Conservation (phyloP, 306 rosid species). For the Ceratonia siliqua region DNA sequence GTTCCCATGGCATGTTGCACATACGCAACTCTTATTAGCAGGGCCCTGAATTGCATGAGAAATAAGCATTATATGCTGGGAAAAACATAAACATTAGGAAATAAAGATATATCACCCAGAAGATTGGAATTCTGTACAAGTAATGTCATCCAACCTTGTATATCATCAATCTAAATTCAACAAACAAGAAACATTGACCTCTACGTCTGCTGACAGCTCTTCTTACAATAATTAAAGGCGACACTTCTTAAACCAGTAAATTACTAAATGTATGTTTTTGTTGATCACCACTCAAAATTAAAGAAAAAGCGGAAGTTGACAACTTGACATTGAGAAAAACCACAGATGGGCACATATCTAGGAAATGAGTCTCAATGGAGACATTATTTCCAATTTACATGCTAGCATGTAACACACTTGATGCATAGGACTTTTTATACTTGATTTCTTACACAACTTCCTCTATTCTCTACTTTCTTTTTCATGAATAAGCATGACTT, state of each 20-base stretch:
- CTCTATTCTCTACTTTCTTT: too few species aligned
- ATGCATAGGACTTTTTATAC: background rate
- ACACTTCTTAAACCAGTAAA: constrained; percentile 2
- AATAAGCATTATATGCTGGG: constrained; percentile 12
- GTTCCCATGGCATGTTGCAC: constrained; percentile 76
- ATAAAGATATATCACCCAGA: constrained; percentile 9
- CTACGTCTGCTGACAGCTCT: background rate
- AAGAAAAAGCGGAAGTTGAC: background rate
- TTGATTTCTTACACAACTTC: too few species aligned
- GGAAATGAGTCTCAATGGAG: background rate
- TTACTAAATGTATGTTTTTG: background rate
- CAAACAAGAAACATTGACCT: background rate
- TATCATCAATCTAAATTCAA: background rate
- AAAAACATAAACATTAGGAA: constrained; percentile 3
- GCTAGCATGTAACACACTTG: background rate
- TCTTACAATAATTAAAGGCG: background rate
- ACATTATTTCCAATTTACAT: background rate
- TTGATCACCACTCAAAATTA: background rate
- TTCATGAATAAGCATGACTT: too few species aligned
- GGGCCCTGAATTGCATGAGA: constrained; percentile 62
- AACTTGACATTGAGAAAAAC: background rate
- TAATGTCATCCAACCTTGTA: background rate
- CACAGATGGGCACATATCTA: background rate
- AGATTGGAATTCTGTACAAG: background rate
- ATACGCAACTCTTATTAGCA: constrained; percentile 56